Evolutionary conservation across 345 rosid genomes (phyloP).

Genomic region (Moricandia moricandioides): DNA sequence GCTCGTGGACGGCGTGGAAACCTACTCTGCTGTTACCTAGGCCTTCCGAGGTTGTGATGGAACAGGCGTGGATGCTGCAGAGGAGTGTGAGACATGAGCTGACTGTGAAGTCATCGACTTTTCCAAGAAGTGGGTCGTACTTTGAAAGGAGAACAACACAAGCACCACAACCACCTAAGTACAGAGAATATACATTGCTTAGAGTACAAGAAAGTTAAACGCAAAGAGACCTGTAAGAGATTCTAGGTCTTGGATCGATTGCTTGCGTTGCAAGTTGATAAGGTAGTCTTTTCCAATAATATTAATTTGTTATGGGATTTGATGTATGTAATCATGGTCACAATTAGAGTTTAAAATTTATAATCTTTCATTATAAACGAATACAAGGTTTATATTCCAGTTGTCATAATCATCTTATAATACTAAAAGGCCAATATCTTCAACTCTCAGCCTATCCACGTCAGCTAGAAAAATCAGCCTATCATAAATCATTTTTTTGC

Average conservation of each 20-base stretch:
- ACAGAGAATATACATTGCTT: conserved; percentile 8
- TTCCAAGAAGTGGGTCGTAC: conserved; percentile 52
- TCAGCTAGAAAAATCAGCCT: too few species aligned
- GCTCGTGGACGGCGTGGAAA: conserved; percentile 78
- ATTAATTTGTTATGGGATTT: not conserved
- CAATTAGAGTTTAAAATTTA: not conserved
- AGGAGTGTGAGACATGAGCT: conserved; percentile 89
- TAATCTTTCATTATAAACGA: too few species aligned
- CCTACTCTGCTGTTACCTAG: conserved; percentile 77
- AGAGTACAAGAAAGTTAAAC: not conserved
- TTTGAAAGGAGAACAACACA: conserved; percentile 78
- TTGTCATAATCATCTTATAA: too few species aligned
- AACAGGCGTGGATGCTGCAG: conserved; percentile 71
- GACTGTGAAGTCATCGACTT: conserved; percentile 61
- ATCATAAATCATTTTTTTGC: too few species aligned
- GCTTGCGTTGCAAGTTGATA: not conserved
- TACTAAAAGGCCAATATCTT: too few species aligned
- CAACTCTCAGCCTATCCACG: too few species aligned
- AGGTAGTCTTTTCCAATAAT: not conserved
- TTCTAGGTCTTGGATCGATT: not conserved
- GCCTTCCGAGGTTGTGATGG: conserved; percentile 82
- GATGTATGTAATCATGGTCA: not conserved
- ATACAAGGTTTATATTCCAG: too few species aligned
- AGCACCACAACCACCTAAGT: conserved; percentile 92
- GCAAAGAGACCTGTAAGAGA: not conserved